Evolutionary conservation across 441 rosid species (phyloP).

Genomic region (Iberis amara): DNA sequence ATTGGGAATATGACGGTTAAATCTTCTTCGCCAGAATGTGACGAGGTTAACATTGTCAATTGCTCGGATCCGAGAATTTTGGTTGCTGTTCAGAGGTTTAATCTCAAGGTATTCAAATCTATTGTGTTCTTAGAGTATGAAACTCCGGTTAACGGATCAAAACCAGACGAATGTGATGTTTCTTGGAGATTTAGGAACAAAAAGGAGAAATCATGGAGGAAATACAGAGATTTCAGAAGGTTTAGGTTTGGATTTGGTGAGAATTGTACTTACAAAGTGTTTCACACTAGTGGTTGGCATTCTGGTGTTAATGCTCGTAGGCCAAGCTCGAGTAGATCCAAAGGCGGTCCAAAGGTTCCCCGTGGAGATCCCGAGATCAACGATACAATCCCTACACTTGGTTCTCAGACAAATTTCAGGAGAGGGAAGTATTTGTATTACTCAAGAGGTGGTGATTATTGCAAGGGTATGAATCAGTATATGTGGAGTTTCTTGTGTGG

Average conservation of each 20-base stretch:
- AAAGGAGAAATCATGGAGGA: constrained; percentile 88
- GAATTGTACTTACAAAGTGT: constrained; percentile 57
- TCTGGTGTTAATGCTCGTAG: constrained; percentile 73
- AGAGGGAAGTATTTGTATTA: constrained; percentile 82
- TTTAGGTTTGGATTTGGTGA: constrained; percentile 59
- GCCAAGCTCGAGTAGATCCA: constrained; percentile 33
- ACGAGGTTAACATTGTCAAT: constrained; percentile 52
- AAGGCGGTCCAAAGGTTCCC: constrained; percentile 33
- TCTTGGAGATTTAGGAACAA: constrained; percentile 89
- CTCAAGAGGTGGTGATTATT: constrained; percentile 85
- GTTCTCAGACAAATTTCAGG: constrained; percentile 59
- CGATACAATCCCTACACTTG: constrained; percentile 71
- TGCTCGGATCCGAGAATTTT: constrained; percentile 80
- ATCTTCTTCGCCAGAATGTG: constrained; percentile 43
- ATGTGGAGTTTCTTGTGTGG: constrained; percentile 97
- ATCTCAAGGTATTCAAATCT: constrained; percentile 61
- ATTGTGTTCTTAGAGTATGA: constrained; percentile 73
- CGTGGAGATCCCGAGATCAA: constrained; percentile 73
- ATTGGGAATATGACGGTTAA: constrained; percentile 41
- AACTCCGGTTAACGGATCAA: constrained; percentile 69
- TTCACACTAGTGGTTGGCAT: constrained; percentile 73
- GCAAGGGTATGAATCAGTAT: constrained; percentile 95
- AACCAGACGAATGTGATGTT: constrained; percentile 71
- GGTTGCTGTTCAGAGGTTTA: constrained; percentile 67
- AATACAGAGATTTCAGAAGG: constrained; percentile 87